A percentile compares a stretch with the other conserved stretches of the same genome.
phyloP scores from a whole-genome alignment of 2,329 filamentous ascomycete genomes.

The Colletotrichum acutatum region DNA sequence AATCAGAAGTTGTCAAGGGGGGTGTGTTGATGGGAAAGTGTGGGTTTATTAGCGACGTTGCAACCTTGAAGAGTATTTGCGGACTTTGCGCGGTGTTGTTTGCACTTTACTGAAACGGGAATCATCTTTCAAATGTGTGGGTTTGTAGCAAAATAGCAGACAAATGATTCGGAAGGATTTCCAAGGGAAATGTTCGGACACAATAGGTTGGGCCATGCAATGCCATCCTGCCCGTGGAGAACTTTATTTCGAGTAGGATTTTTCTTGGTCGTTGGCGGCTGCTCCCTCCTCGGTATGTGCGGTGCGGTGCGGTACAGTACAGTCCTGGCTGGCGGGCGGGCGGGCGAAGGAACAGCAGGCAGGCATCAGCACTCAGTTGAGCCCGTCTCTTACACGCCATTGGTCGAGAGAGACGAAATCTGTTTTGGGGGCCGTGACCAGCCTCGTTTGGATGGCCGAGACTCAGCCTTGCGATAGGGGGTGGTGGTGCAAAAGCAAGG shows the following conservation, averaged over 20 bases:
- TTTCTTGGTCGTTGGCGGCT: neutral
- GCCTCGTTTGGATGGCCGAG: constrained; percentile 8
- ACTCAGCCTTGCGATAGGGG: neutral
- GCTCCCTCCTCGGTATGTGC: neutral
- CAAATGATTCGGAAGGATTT: neutral
- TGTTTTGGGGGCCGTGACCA: constrained; percentile 5
- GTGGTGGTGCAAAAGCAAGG: neutral
- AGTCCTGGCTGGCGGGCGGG: no score
- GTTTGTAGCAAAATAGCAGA: neutral
- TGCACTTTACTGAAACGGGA: constrained; percentile 19
- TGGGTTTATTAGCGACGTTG: neutral
- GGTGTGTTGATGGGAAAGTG: neutral
- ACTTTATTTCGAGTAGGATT: constrained; percentile 16
- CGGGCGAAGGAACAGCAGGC: neutral
- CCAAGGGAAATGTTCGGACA: neutral
- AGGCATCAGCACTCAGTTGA: neutral
- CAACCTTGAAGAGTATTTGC: neutral
- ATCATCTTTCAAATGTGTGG: constrained; percentile 4
- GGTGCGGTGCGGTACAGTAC: no score
- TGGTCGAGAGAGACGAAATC: neutral
- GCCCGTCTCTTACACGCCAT: constrained; percentile 31
- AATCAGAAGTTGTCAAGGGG: neutral
- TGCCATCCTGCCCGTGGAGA: neutral
- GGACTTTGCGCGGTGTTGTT: neutral
- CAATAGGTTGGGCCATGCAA: neutral